A percentile compares a stretch with the other conserved stretches of the same genome.
Evolutionary conservation across 495 filamentous ascomycete genomes (phyloP).

Genomic region (Pyronema domesticum): DNA sequence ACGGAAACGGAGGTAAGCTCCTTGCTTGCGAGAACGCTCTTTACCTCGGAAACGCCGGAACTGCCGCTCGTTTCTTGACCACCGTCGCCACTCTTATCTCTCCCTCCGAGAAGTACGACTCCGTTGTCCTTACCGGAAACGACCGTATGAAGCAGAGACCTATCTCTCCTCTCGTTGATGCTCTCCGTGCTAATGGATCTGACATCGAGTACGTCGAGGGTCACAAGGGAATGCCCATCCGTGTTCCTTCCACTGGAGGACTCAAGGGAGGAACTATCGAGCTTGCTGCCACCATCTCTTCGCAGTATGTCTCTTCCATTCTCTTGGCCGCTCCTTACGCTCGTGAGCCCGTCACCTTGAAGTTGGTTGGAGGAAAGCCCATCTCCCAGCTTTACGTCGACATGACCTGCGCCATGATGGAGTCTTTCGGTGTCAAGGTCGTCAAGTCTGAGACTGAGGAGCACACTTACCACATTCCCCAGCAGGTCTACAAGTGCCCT

Average conservation of each 20-base stretch:
- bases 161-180: slow-evolving; percentile 85
- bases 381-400: slow-evolving; percentile 96
- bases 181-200: slow-evolving; percentile 68
- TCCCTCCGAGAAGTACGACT: slow-evolving; percentile 37
- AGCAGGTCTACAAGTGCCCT: slow-evolving; percentile 70
- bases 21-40: slow-evolving; percentile 56
- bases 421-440: slow-evolving; percentile 72
- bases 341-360: slow-evolving; percentile 77
- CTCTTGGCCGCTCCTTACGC: slow-evolving; percentile 96
- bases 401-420: slow-evolving; percentile 98
- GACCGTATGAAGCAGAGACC: slow-evolving; percentile 90
- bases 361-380: slow-evolving; percentile 79
- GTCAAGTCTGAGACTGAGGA: slow-evolving; percentile 51
- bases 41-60: slow-evolving; percentile 93
- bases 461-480: slow-evolving; percentile 88
- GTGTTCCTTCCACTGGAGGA: slow-evolving; percentile 64
- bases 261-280: slow-evolving; percentile 85
- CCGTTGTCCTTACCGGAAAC: slow-evolving; percentile 80
- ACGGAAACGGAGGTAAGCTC: slow-evolving; percentile 73
- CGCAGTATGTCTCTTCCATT: slow-evolving; percentile 91
- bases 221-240: slow-evolving; percentile 62
- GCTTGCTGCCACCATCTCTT: slow-evolving; percentile 83
- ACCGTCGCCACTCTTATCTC: slow-evolving; percentile 75
- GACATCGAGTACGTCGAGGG: slow-evolving; percentile 66
- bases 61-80: slow-evolving; percentile 87